These are phyloP conservation scores for Eucalyptus camaldulensis DNA, from an alignment of 345 rosid species.

Conservation along the genomic window DNA sequence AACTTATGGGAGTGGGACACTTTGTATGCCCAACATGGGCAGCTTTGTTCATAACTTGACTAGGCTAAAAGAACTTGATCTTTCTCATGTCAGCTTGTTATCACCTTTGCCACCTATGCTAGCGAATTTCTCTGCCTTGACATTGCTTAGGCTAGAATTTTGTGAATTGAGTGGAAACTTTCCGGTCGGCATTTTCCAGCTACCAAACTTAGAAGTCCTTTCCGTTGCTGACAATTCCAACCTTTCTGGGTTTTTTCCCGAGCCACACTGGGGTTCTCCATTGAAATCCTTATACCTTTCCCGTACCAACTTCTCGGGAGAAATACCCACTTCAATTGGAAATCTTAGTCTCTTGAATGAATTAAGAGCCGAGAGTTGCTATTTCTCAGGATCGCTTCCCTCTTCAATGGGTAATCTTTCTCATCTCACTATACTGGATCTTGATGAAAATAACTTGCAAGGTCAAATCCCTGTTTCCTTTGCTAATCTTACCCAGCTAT, in stretches of 20 bases:
- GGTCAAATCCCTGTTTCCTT: background rate
- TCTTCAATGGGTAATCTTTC: background rate
- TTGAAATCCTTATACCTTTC: background rate
- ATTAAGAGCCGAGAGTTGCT: rapidly evolving
- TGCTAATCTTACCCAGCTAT: background rate
- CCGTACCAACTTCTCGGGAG: background rate
- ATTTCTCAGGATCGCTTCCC: background rate
- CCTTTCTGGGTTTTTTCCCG: background rate
- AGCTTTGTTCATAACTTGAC: background rate
- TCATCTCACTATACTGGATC: background rate
- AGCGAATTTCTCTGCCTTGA: background rate
- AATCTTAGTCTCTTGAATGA: background rate
- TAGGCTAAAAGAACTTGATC: background rate
- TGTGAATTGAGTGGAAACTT: background rate
- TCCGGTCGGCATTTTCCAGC: background rate
- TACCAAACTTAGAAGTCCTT: background rate
- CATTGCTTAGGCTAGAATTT: background rate
- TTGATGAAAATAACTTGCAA: rapidly evolving
- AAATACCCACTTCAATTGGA: background rate
- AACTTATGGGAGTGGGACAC: rapidly evolving
- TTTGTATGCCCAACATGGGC: background rate
- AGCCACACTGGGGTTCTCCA: background rate
- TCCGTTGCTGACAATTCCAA: rapidly evolving
- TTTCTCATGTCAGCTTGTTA: rapidly evolving
- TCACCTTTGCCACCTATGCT: background rate